Conservation (phyloP, 2,329 filamentous ascomycete genomes). For the Amauroascus niger region DNA sequence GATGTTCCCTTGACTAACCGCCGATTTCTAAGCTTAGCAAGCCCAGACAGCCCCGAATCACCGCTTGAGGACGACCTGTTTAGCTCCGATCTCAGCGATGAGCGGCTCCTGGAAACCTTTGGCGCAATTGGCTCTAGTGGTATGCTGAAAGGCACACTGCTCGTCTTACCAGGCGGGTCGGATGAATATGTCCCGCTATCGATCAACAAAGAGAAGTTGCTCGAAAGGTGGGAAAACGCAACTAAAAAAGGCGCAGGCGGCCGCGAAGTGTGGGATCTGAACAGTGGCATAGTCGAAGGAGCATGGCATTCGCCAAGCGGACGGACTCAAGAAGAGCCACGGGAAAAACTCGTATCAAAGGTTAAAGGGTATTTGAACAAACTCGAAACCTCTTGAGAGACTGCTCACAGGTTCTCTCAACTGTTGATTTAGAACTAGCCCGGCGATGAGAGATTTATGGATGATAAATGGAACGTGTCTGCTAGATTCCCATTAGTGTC, state of each 20-base stretch:
- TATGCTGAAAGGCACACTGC: constrained; percentile 31
- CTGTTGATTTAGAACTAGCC: no score
- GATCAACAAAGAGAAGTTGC: constrained; percentile 38
- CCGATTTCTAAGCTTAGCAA: constrained; percentile 50
- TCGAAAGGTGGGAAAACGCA: constrained; percentile 37
- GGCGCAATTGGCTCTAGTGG: constrained; percentile 37
- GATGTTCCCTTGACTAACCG: constrained; percentile 45
- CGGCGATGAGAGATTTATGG: background rate
- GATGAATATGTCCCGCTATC: constrained; percentile 39
- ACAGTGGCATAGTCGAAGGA: constrained; percentile 40
- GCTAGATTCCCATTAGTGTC: constrained; percentile 3
- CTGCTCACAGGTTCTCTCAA: background rate
- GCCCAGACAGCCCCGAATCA: constrained; percentile 42
- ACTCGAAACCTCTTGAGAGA: constrained; percentile 17
- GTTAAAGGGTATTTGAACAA: constrained; percentile 28
- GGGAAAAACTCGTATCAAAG: constrained; percentile 27
- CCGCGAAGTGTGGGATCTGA: constrained; percentile 38
- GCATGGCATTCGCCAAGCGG: constrained; percentile 43
- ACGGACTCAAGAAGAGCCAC: constrained; percentile 39
- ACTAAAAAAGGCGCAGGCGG: constrained; percentile 27
- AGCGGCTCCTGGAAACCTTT: constrained; percentile 55
- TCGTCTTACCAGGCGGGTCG: constrained; percentile 39
- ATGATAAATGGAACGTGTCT: background rate
- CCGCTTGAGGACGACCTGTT: constrained; percentile 78
- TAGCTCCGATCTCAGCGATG: constrained; percentile 61